Evolutionary conservation across 2,329 filamentous ascomycete species (phyloP).

Genomic region (Neonectria ditissima): DNA sequence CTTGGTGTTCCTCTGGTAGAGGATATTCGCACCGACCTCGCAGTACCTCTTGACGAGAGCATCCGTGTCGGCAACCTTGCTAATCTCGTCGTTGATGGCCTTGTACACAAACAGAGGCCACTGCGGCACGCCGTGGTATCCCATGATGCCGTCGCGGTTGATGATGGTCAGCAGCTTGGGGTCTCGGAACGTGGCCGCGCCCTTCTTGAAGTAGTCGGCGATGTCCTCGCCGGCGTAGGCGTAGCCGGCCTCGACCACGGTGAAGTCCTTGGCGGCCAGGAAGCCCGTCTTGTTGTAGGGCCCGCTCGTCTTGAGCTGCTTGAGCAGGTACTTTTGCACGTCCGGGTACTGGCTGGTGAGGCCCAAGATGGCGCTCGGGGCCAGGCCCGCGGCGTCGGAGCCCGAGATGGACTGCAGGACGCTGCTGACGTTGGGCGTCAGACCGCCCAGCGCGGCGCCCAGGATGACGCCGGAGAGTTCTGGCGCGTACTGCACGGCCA

Average conservation of each 20-base stretch:
- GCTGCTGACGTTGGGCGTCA: conserved; percentile 55
- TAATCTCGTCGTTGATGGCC: conserved; percentile 37
- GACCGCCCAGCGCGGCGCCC: conserved; percentile 62
- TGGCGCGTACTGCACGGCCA: conserved; percentile 64
- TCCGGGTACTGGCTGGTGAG: conserved; percentile 40
- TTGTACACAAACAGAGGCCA: conserved; percentile 42
- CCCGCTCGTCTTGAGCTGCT: conserved; percentile 33
- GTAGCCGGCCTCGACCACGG: conserved; percentile 21
- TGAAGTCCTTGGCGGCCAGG: conserved; percentile 31
- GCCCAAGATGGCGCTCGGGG: conserved; percentile 36
- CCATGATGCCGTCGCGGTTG: conserved; percentile 41
- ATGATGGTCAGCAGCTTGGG: conserved; percentile 23
- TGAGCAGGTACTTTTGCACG: conserved; percentile 29
- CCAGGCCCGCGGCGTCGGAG: conserved; percentile 34
- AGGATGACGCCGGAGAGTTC: conserved; percentile 57
- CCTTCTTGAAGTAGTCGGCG: conserved; percentile 32
- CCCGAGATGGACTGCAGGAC: conserved; percentile 52
- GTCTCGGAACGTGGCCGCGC: conserved; percentile 14
- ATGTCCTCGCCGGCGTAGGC: conserved; percentile 30
- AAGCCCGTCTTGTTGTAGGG: conserved; percentile 39
- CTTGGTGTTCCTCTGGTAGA: conserved; percentile 39
- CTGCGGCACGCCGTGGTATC: conserved; percentile 39
- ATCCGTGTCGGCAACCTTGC: conserved; percentile 33
- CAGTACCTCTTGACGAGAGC: conserved; percentile 36
- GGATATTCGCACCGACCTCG: conserved; percentile 35